These are phyloP conservation scores for Decorospora gaudefroyi DNA, from an alignment of 2,329 filamentous ascomycete genomes.

Conservation along the genomic window DNA sequence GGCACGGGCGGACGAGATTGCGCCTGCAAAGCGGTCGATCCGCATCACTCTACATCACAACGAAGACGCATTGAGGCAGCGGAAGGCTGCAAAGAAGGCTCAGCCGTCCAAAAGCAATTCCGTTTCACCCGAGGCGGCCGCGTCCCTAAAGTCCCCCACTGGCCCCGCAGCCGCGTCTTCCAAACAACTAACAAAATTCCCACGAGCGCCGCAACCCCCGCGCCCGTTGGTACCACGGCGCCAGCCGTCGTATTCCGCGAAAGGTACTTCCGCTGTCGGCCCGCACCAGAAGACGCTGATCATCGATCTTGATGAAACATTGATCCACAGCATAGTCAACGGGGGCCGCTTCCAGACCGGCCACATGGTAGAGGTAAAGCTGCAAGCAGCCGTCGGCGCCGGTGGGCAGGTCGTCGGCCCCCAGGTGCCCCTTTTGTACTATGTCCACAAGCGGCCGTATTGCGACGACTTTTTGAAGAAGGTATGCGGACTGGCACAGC, in stretches of 20 bases:
- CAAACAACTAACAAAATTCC: conserved; percentile 79
- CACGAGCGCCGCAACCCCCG: conserved; percentile 84
- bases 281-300: conserved; percentile 83
- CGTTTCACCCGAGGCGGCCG: conserved; percentile 55
- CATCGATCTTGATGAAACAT: conserved; percentile 91
- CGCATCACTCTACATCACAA: conserved; percentile 87
- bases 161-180: conserved; percentile 67
- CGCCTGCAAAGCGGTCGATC: conserved; percentile 76
- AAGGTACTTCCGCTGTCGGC: conserved; percentile 42
- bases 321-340: conserved; percentile 98
- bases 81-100: conserved; percentile 71
- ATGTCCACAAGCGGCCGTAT: conserved; percentile 95
- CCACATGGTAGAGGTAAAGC: conserved; percentile 97
- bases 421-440: conserved; percentile 96
- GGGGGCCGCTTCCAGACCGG: conserved; percentile 93
- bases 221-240: conserved; percentile 86
- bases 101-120: conserved; percentile 38
- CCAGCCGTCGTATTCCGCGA: conserved; percentile 78
- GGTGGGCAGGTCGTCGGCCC: conserved; percentile 72
- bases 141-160: conserved; percentile 89
- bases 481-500: conserved; percentile 52
- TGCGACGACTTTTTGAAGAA: conserved; percentile 95
- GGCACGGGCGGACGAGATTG: conserved; percentile 64
- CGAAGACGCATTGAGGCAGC: conserved; percentile 73
- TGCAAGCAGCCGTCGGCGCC: conserved; percentile 72